A percentile compares a stretch with the other conserved stretches of the same genome.
Evolutionary conservation across 2,329 filamentous ascomycete species (phyloP).

Genomic region (Cercospora janseana): DNA sequence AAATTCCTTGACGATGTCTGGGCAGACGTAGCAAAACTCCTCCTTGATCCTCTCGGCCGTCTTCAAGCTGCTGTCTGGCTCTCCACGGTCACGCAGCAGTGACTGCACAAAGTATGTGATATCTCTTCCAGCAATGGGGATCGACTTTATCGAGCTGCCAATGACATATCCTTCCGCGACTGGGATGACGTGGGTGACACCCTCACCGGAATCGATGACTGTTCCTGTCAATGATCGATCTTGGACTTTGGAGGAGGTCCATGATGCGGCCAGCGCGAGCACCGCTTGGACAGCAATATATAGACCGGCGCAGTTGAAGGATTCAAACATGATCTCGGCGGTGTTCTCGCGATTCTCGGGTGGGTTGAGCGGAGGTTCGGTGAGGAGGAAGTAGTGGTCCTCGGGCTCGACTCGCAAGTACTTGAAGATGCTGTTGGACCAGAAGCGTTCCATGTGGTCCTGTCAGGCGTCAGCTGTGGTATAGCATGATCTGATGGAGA

Average conservation of each 20-base stretch:
- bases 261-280: conserved; percentile 91
- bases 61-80: conserved; percentile 94
- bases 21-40: conserved; percentile 96
- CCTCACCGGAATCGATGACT: conserved; percentile 97
- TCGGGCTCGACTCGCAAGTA: conserved; percentile 97
- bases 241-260: conserved; percentile 97
- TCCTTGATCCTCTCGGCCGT: conserved; percentile 98
- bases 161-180: conserved; percentile 99
- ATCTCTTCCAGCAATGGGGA: conserved; percentile 94
- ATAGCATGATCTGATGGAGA: not conserved
- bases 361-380: conserved; percentile 96
- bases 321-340: conserved; percentile 99
- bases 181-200: conserved; percentile 98
- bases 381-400: conserved; percentile 97
- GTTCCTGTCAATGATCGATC: conserved; percentile 95
- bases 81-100: conserved; percentile 88
- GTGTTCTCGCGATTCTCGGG: conserved; percentile 99
- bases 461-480: conserved; percentile 40
- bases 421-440: conserved; percentile 99
- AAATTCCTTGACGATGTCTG: conserved; percentile 99
- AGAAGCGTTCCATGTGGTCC: conserved; percentile 99
- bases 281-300: conserved; percentile 99
- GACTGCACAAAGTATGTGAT: conserved; percentile 99
- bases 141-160: conserved; percentile 97
- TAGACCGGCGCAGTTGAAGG: conserved; percentile 97